These are phyloP conservation scores for Elasticomyces elasticus DNA, from an alignment of 495 filamentous ascomycete species.

Conservation along the genomic window DNA sequence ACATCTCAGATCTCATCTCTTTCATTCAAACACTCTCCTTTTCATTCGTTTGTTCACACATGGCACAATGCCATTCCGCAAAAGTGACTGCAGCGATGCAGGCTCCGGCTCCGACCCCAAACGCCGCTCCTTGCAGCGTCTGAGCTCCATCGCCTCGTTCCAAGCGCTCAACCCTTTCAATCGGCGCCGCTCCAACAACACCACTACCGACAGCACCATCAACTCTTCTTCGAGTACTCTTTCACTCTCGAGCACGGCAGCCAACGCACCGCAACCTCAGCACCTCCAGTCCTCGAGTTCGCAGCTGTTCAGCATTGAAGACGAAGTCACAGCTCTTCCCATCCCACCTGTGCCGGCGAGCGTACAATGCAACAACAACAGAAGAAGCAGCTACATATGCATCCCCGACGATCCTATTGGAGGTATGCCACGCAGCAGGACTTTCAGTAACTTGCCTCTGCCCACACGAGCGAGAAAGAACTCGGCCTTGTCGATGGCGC, in stretches of 20 bases:
- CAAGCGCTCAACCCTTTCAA: constrained; percentile 21
- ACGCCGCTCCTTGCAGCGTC: constrained; percentile 14
- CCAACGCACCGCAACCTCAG: constrained; percentile 1
- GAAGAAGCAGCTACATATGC: constrained; percentile 17
- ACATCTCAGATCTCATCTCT: not conserved
- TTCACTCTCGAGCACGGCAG: constrained; percentile 13
- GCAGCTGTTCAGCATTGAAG: not conserved
- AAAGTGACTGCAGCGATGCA: constrained; percentile 10
- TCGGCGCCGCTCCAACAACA: constrained; percentile 19
- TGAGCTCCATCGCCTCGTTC: constrained; percentile 21
- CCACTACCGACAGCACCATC: constrained; percentile 6
- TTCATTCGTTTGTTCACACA: not conserved
- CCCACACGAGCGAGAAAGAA: constrained; percentile 11
- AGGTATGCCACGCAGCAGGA: constrained; percentile 21
- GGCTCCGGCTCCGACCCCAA: constrained; percentile 6
- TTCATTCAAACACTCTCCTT: not conserved
- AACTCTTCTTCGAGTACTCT: constrained; percentile 19
- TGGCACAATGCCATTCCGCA: constrained; percentile 12
- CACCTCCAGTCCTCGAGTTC: not conserved
- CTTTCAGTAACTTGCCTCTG: constrained; percentile 24
- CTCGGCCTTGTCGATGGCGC: not conserved
- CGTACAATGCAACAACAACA: not conserved
- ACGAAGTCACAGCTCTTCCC: constrained; percentile 6
- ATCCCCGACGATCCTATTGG: constrained; percentile 20
- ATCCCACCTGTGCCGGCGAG: constrained; percentile 1